phyloP scores from a whole-genome alignment of 306 rosid species.

The Vigna angularis region DNA sequence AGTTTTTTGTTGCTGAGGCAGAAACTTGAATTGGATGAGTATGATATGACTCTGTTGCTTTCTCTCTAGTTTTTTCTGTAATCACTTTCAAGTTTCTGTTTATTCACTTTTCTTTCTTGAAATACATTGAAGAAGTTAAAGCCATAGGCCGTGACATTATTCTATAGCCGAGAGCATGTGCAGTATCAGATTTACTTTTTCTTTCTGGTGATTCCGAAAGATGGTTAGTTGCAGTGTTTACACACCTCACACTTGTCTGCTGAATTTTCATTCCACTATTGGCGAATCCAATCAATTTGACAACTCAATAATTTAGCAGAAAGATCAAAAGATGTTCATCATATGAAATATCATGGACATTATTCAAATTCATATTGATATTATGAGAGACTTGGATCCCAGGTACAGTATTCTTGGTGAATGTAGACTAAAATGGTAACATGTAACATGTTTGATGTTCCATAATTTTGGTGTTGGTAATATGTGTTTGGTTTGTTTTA shows the following conservation, averaged over 20 bases:
- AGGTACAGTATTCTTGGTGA: background rate
- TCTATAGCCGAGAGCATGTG: slow-evolving; percentile 19
- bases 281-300: slow-evolving; percentile 35
- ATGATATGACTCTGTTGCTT: slow-evolving; percentile 20
- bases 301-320: slow-evolving; percentile 22
- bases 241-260: slow-evolving; percentile 30
- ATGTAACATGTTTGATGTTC: slow-evolving; percentile 19
- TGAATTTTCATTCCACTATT: slow-evolving; percentile 37
- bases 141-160: slow-evolving; percentile 24
- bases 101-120: background rate
- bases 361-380: background rate
- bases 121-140: slow-evolving; percentile 34
- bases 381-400: slow-evolving; percentile 25
- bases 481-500: background rate
- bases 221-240: slow-evolving; percentile 15
- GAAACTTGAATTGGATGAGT: slow-evolving; percentile 36
- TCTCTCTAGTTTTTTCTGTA: slow-evolving; percentile 16
- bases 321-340: slow-evolving; percentile 32
- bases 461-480: slow-evolving; percentile 9
- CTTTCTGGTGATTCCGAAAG: background rate
- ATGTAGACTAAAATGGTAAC: slow-evolving; percentile 11
- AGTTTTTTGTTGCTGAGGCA: slow-evolving; percentile 34
- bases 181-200: slow-evolving; percentile 29
- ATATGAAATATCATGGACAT: slow-evolving; percentile 38
- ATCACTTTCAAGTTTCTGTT: slow-evolving; percentile 26